Base-by-base conservation (phyloP, 2,329 filamentous ascomycete genomes). In the Xylaria multiplex region DNA sequence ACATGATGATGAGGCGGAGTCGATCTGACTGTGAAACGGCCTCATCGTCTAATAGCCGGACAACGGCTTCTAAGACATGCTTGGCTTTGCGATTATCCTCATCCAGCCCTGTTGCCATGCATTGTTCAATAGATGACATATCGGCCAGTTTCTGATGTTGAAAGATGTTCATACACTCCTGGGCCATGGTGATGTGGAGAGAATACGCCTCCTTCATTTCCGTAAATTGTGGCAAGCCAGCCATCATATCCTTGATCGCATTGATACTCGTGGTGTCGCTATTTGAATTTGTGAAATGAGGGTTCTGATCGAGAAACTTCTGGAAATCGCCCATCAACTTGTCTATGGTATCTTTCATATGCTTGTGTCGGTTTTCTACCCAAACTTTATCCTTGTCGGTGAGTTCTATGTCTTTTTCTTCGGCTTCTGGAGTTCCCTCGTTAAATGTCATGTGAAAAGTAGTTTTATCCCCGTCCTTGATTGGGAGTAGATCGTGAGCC, bases 261-360 rank as follows among this genome's bases (percentile, higher is more conserved):
- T 94, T 97, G 62, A 99, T 83, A 76, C 88, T 96, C 46, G 90
- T 90, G 37, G 89, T 86, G 63, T 91, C 87, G 69, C 86, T 86
- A 68, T 86, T 83, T 75, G 88, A 85, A 69, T 96, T 90, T 13
- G 93, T 92, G 75, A 98, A 98, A 76, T 98, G 93, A 14, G 94
- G 92, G 76, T 99, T 97, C 67, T 96, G 90, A 49, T 90, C 88
- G 73, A 97, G 86, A 80, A 99, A 99, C 76, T 90, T 94, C 74
- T 93, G 90, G 76, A 99, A 98, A 77, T 98, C 95, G 63, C 89
- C 87, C 84, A 95, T 96, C 67, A 99, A 84, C 79, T 95, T 96
- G 75, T 95, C 92, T 73, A 98, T 94, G 2, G 96, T 96, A 77
- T 98, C 94, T 78, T 97, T 97, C 96, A 99, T 99, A 79, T 99